phyloP scores from a whole-genome alignment of 306 rosid species.

The Amphicarpaea edgeworthii region DNA sequence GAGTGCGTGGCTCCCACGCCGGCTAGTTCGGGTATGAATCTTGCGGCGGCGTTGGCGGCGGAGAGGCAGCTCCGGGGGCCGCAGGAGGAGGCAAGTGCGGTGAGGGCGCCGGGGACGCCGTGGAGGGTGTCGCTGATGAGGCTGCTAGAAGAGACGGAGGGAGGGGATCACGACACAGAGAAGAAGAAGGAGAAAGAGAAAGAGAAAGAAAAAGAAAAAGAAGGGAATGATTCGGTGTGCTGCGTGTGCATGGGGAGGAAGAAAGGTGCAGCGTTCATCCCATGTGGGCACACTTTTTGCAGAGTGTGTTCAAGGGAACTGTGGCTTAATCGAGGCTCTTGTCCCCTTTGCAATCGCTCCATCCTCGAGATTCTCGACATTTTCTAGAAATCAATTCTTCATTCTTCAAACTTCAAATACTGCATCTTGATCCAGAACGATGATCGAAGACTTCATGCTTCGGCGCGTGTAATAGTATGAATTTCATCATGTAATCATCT shows the following conservation, averaged over 20 bases:
- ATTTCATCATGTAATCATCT: background rate
- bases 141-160: constrained; percentile 73
- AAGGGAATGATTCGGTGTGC: constrained; percentile 76
- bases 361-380: constrained; percentile 94
- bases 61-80: constrained; percentile 71
- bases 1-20: constrained; percentile 51
- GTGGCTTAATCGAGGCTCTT: constrained; percentile 89
- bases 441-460: background rate
- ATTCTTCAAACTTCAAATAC: background rate
- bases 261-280: constrained; percentile 94
- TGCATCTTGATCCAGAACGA: background rate
- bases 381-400: constrained; percentile 51
- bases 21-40: constrained; percentile 72
- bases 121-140: constrained; percentile 83
- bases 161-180: constrained; percentile 32
- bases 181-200: background rate
- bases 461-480: background rate
- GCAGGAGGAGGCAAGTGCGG: constrained; percentile 4
- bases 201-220: background rate
- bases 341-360: constrained; percentile 96
- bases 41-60: constrained; percentile 93
- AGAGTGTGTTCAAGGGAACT: constrained; percentile 96
- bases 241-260: constrained; percentile 96
- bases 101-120: constrained; percentile 55
- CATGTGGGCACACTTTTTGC: constrained; percentile 98